These are phyloP conservation scores for Globisporangium yorkense DNA, from an alignment of 352 stramenopile species.

Conservation along the genomic window DNA sequence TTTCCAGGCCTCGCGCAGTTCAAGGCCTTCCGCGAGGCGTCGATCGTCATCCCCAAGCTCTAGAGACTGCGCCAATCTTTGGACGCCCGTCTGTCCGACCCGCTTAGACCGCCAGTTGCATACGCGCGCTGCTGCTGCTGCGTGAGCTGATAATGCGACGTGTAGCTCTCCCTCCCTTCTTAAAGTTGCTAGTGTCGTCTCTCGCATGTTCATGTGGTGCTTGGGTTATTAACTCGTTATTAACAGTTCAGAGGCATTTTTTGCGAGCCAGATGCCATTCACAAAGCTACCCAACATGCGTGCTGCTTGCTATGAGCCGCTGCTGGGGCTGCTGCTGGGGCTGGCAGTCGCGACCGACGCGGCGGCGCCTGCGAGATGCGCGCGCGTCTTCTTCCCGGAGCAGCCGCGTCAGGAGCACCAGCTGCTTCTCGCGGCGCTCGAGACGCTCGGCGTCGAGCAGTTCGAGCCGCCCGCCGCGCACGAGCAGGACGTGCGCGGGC, in stretches of 20 bases:
- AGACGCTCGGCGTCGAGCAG: constrained; percentile 42
- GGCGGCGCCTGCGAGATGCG: background rate
- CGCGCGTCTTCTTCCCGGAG: constrained; percentile 54
- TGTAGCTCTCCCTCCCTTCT: background rate
- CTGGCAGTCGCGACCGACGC: background rate
- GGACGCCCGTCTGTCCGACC: constrained; percentile 3
- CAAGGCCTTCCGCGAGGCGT: constrained; percentile 71
- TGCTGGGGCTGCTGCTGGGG: constrained; percentile 2
- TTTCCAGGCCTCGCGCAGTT: constrained; percentile 81
- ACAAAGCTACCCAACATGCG: no score
- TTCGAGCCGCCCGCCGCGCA: constrained; percentile 24
- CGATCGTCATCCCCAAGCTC: constrained; percentile 70
- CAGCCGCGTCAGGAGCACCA: constrained; percentile 23
- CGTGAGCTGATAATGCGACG: background rate
- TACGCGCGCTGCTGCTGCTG: background rate
- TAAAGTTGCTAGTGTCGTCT: background rate
- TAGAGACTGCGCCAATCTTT: constrained; percentile 1
- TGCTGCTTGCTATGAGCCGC: no score
- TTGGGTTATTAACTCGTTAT: no score
- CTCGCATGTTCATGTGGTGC: background rate
- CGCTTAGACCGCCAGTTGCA: background rate
- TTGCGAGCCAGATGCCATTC: no score
- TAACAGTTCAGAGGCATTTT: no score
- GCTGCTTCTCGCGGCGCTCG: constrained; percentile 43
- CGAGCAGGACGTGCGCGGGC: constrained; percentile 13